These are phyloP conservation scores for Daldinia childiae DNA, from an alignment of 495 filamentous ascomycete species.

Conservation along the genomic window DNA sequence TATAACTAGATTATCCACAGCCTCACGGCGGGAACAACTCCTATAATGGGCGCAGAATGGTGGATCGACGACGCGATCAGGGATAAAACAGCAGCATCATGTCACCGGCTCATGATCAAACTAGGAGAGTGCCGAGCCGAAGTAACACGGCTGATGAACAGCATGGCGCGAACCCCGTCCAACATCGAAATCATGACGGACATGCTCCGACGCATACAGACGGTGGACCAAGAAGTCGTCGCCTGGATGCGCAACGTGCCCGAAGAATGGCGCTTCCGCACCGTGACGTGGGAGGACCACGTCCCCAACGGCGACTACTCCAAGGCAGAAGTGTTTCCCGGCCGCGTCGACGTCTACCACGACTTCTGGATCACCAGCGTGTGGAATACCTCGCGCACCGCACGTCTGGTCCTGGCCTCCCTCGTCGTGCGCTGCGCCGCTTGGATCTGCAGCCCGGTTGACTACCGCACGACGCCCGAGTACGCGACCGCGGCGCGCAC, in stretches of 20 bases:
- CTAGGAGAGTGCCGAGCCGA: slow-evolving; percentile 59
- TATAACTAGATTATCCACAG: slow-evolving; percentile 55
- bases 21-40: slow-evolving; percentile 55
- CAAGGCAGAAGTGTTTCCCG: slow-evolving; percentile 59
- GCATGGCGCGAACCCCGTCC: slow-evolving; percentile 47
- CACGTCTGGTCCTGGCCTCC: slow-evolving; percentile 56
- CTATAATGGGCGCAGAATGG: slow-evolving; percentile 60
- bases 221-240: slow-evolving; percentile 53
- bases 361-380: slow-evolving; percentile 61
- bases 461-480: slow-evolving; percentile 64
- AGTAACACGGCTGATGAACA: slow-evolving; percentile 52
- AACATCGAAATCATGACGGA: slow-evolving; percentile 51
- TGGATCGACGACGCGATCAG: slow-evolving; percentile 57
- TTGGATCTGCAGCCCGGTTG: slow-evolving; percentile 60
- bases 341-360: slow-evolving; percentile 59
- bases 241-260: slow-evolving; percentile 57
- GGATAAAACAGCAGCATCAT: slow-evolving; percentile 52
- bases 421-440: slow-evolving; percentile 61
- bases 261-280: slow-evolving; percentile 51
- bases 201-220: slow-evolving; percentile 55
- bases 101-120: slow-evolving; percentile 56
- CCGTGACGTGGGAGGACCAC: slow-evolving; percentile 57
- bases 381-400: slow-evolving; percentile 58
- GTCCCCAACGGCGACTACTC: slow-evolving; percentile 51
- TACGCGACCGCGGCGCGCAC: slow-evolving; percentile 55